Evolutionary conservation across 495 filamentous ascomycete species (phyloP), one percentile per base, ranked within the genome.

Genomic region (Aspergillus nanangensis): DNA sequence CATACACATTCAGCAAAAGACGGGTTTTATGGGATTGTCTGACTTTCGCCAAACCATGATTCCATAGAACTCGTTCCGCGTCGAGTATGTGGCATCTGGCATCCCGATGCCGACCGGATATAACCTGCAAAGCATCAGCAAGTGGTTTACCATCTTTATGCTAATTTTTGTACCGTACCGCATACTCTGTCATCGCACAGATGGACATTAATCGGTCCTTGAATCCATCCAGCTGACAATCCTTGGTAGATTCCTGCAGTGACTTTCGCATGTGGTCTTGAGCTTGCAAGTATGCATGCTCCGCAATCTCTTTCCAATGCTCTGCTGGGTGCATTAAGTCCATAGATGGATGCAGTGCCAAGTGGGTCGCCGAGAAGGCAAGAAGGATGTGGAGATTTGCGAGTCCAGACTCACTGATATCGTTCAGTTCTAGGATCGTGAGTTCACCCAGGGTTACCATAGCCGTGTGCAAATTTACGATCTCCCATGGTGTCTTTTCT

Each of bases 161-260:
- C n/a, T n/a, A n/a, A n/a, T n/a, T n/a, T n/a, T n/a, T n/a, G n/a
- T n/a, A n/a, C n/a, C n/a, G n/a, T 48, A 69, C 65, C 3, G 65
- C 58, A 46, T 53, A 66, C 22, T 62, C 58, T 7, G 58, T 60
- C 31, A 69, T 42, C 9, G 55, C 60, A 15, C 55, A 63, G 4
- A 58, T 51, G 8, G 65, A 61, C 65, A 69, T 69, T 24, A 69
- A 35, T 31, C 67, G 65, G 15, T 69, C 65, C 42, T 69, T 69
- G 23, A 65, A 69, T 40, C 65, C 67, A 10, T 61, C 61, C 32
- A 57, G 58, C 27, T 63, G 67, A 10, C 60, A 51, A 3, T 55
- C 56, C 7, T 57, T 41, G 0, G 51, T 60, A 34, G 67, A 63
- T 5, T 57, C 27, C 15, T 59, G 55, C 21, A 69, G 21, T 1